Base-by-base conservation (phyloP, 768 basidiomycete species). In the Strobilomyces dryophilus region DNA sequence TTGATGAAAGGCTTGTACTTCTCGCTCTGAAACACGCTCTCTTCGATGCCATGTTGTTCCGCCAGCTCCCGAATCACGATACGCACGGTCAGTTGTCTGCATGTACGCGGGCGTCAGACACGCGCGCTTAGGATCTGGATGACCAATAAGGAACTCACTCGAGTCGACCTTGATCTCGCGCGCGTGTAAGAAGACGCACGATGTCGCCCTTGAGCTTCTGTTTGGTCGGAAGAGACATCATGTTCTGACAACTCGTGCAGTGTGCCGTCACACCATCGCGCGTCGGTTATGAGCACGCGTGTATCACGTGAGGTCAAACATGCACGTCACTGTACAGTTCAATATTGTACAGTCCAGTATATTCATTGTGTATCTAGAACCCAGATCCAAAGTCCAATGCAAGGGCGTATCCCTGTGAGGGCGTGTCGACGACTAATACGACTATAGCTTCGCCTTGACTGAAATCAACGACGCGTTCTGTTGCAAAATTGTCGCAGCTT, bases 1-100 rank as follows among this genome's bases (percentile, higher is more conserved):
- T 80, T 84, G 24, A 88, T 62, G 3, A 71, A 61, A 15, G 58
- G 52, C 61, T 77, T 86, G 66, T 76, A 80, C 45, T 75, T 69
- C 18, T 69, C 62, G 26, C 54, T 59, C 27, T 77, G 74, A 37
- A 87, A 65, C 3, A 69, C 61, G 0, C 78, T 80, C 6, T 67
- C 57, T 9, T 74, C 71, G n/a, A 87, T 64, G 4, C 58, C 52
- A 41, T 83, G 71, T 21, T 71, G 58, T 24, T 69, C 59, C 66
- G 85, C 84, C 1, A 86, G 48, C n/a, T 72, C 61, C 51, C 69
- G 64, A 12, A 84, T 78, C 24, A 86, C 72, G 12, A 76, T 70
- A 21, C 79, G 77, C 15, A 73, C 73, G 2, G 84, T 84, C 26
- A 73, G 52, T 52, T 70, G 43, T 29, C 67, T 68, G 29, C 3